Evolutionary conservation across 2,329 filamentous ascomycete species (phyloP), one percentile per base, ranked within the genome.

Genomic region (Endoconidiophora laricicola): DNA sequence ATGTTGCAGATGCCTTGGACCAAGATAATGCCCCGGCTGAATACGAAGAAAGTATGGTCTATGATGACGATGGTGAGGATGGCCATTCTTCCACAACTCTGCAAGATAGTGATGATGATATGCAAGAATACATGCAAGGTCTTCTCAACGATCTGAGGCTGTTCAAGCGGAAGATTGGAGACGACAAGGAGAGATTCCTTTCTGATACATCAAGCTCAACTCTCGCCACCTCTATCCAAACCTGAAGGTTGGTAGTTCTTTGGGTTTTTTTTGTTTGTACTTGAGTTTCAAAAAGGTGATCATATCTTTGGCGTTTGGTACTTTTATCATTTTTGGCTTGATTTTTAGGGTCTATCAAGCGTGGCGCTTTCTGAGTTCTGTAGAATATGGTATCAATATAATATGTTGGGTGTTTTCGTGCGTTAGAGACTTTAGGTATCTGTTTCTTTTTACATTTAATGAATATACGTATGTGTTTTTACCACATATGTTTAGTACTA

Each of bases 101-200:
- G n/a, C 52, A 54, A 46, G 55, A 75, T 46, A 70, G 69, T 42
- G 72, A 72, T 14, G 69, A 73, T 39, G 74, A 88, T 55, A 75
- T 88, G 68, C 85, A 95, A 60, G 79, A 80, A n/a, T 79, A 86
- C 59, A 90, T 94, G 71, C 79, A 88, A 57, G 80, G 82, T 36
- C 74, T 96, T 60, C 70, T 98, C 56, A 78, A 79, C 57, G 88
- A 96, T 58, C 61, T 94, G 49, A 76, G 74, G 26, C 63, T 90
- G 60, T 93, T 94, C 67, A 82, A 82, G 63, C 78, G 79, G 59
- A 96, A 94, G 68, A 78, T 96, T 55, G 79, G 77, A 5, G 86
- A 91, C 58, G 91, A 96, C 62, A 76, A 83, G 63, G 68, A 69
- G 51, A 69, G 84, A 38, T 91, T 67, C 58, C 60, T 60, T 58